Evolutionary conservation across 345 rosid genomes (phyloP), one percentile per base, ranked within the genome.

Genomic region (Eutrema yunnanense): DNA sequence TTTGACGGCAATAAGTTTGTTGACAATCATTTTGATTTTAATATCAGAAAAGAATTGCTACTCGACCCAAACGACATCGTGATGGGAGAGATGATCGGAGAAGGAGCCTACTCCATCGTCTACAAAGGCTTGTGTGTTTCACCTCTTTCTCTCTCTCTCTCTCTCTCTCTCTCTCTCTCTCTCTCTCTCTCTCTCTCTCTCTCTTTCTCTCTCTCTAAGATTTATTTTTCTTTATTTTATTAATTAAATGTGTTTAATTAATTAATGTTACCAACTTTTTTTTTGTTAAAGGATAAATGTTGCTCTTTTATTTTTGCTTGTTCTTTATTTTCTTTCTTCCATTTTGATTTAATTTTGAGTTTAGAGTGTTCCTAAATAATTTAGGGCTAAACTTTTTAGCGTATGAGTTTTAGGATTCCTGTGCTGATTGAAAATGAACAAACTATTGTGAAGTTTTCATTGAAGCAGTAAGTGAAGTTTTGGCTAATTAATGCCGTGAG

Each of bases 41-140:
- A 14, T 26, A 83, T 89, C 59, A 81, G 77, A 38, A 52, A 22
- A 3, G 79, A 69, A 44, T 72, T 81, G 75, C 76, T 89, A 43
- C 62, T 89, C 60, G 76, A 87, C 41, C 78, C 83, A 34, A 46
- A 78, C 36, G 64, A 6, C 26, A 53, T 89, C 38, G 47, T 42
- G 37, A 11, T 68, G 2, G 71, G 73, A 12, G 69, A 67, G 38
- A 78, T 82, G 80, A 86, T 87, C 16, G 84, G 87, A 10, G 86
- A 84, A 76, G 95, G 95, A 43, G 26, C 75, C 54, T 10, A 59
- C 75, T 81, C 84, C 36, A 43, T 71, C 5, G 87, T 89, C 67
- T 79, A 81, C 60, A 52, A 68, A 64, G 96, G 92, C 76, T 56
- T 73, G 96, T 87, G 62, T 47, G 85, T 82, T 13, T 46, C 22